Conservation (phyloP, 148 eudicot species). For the Bassia scoparia region DNA sequence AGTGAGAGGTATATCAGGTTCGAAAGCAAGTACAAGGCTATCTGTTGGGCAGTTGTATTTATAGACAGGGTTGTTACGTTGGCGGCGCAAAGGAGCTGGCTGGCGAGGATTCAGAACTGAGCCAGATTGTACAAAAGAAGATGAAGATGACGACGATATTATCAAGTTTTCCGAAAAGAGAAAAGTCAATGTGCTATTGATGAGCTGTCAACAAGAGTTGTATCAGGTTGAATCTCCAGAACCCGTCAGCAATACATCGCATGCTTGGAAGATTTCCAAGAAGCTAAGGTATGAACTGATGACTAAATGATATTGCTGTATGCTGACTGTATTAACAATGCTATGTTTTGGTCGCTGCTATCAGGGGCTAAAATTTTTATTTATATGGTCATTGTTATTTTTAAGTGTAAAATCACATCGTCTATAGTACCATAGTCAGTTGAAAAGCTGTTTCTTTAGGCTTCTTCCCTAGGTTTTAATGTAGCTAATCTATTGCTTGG, state of each 20-base stretch:
- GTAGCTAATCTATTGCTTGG: background rate
- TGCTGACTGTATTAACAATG: background rate
- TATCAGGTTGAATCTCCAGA: slow-evolving; percentile 71
- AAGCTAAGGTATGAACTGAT: slow-evolving; percentile 89
- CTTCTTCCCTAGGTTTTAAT: background rate
- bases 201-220: slow-evolving; percentile 76
- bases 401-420: background rate
- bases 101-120: slow-evolving; percentile 66
- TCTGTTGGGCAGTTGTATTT: slow-evolving; percentile 85
- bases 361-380: background rate
- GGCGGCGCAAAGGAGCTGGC: slow-evolving; percentile 87
- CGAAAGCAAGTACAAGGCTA: slow-evolving; percentile 71
- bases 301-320: background rate
- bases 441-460: background rate
- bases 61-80: slow-evolving; percentile 79
- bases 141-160: slow-evolving; percentile 61
- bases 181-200: slow-evolving; percentile 75
- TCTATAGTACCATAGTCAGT: background rate
- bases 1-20: slow-evolving; percentile 83
- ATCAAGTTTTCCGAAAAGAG: slow-evolving; percentile 60
- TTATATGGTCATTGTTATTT: background rate
- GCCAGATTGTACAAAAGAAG: slow-evolving; percentile 43
- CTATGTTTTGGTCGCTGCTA: background rate
- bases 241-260: slow-evolving; percentile 79
- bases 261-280: slow-evolving; percentile 63